Evolutionary conservation across 179 eudicot genomes (phyloP).

Genomic region (Actinidia arguta): DNA sequence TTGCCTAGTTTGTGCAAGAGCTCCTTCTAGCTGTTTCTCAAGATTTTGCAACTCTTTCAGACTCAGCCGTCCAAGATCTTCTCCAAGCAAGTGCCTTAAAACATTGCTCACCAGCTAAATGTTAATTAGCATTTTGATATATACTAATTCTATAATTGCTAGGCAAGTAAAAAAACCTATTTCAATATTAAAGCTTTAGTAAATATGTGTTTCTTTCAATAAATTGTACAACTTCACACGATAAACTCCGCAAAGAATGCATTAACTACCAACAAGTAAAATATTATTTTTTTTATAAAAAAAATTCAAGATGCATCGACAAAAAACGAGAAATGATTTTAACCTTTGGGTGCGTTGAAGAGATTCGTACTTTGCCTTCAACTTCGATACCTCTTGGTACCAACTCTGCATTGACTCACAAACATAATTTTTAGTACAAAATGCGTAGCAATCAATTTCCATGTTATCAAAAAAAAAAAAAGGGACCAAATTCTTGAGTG

Average conservation of each 20-base stretch:
- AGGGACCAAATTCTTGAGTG: no score
- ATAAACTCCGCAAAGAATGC: no score
- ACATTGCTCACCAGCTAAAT: background rate
- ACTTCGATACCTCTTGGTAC: constrained; percentile 64
- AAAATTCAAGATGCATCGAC: no score
- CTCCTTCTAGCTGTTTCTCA: constrained; percentile 75
- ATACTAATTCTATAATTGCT: no score
- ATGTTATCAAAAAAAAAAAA: no score
- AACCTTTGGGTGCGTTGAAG: constrained; percentile 85
- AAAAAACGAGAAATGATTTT: background rate
- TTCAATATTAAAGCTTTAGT: no score
- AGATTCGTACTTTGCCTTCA: constrained; percentile 75
- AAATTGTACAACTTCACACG: no score
- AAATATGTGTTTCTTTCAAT: no score
- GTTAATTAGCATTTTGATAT: no score
- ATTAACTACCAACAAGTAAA: no score
- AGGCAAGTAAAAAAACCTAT: no score
- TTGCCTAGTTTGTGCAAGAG: constrained; percentile 70
- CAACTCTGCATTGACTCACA: constrained; percentile 43
- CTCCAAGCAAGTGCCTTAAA: constrained; percentile 73
- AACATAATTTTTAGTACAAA: background rate
- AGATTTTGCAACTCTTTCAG: constrained; percentile 66
- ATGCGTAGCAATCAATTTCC: background rate
- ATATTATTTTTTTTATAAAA: no score
- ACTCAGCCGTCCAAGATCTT: constrained; percentile 74